Conservation (phyloP, 2,329 filamentous ascomycete species). For the Botrytis medusae region DNA sequence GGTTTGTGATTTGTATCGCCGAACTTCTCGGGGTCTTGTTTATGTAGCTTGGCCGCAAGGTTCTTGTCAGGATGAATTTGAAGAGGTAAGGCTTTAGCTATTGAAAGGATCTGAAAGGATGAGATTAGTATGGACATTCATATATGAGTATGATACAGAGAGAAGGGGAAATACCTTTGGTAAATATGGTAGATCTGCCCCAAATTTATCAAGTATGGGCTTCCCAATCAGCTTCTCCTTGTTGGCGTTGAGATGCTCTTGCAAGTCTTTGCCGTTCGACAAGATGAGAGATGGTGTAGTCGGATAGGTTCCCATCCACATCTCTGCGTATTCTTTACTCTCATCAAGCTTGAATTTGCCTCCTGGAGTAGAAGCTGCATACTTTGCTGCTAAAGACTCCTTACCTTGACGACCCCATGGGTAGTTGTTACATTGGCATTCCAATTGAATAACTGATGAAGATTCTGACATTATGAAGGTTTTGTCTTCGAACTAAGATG, state of each 20-base stretch:
- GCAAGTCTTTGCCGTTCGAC: slow-evolving; percentile 61
- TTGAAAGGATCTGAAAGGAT: slow-evolving; percentile 60
- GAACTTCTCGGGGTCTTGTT: slow-evolving; percentile 63
- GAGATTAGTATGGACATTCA: slow-evolving; percentile 21
- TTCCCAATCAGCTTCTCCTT: slow-evolving; percentile 64
- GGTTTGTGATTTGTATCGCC: slow-evolving; percentile 73
- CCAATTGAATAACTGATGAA: slow-evolving; percentile 51
- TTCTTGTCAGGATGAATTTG: slow-evolving; percentile 74
- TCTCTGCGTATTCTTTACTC: slow-evolving; percentile 60
- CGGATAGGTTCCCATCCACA: slow-evolving; percentile 63
- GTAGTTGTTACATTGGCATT: slow-evolving; percentile 52
- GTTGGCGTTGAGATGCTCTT: slow-evolving; percentile 62
- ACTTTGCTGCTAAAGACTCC: slow-evolving; percentile 62
- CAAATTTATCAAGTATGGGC: slow-evolving; percentile 59
- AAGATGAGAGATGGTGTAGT: slow-evolving; percentile 65
- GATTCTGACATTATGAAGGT: slow-evolving; percentile 18
- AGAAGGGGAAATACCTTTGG: slow-evolving; percentile 54
- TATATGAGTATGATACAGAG: not conserved
- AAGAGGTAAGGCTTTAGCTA: slow-evolving; percentile 71
- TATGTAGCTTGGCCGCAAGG: slow-evolving; percentile 63
- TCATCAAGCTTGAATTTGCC: slow-evolving; percentile 64
- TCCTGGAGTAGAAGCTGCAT: slow-evolving; percentile 65
- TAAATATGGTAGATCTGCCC: slow-evolving; percentile 66
- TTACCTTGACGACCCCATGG: slow-evolving; percentile 67
- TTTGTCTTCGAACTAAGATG: too few relatives aligned